A percentile compares a stretch with the other conserved stretches of the same genome.
These are phyloP conservation scores for Clonostachys solani DNA, from an alignment of 2,329 filamentous ascomycete genomes.

Conservation along the genomic window DNA sequence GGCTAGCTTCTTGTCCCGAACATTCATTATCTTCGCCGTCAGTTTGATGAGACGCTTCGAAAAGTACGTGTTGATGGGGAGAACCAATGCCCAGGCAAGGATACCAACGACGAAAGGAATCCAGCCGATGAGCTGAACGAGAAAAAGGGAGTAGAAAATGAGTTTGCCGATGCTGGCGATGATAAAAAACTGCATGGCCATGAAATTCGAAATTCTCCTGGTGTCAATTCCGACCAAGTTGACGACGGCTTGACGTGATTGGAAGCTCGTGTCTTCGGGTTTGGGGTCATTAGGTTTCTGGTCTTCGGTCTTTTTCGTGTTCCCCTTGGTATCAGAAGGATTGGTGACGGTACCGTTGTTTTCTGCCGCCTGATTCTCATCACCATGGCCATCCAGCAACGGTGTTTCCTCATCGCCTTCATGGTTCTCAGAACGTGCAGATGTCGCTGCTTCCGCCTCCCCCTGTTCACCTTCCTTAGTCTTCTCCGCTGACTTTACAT, in stretches of 20 bases:
- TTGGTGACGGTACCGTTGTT: constrained; percentile 13
- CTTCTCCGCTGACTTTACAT: constrained; percentile 58
- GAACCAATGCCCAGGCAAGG: constrained; percentile 56
- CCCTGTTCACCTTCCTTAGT: constrained; percentile 22
- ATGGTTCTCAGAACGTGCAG: neutral
- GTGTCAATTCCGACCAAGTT: constrained; percentile 77
- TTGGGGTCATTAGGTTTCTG: constrained; percentile 48
- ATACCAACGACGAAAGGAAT: constrained; percentile 63
- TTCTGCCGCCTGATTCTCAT: neutral
- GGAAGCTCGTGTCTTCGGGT: constrained; percentile 22
- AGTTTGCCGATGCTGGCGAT: constrained; percentile 59
- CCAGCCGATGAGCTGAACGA: constrained; percentile 70
- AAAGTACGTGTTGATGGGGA: constrained; percentile 65
- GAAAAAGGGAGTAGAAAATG: constrained; percentile 59
- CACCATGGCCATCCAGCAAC: neutral
- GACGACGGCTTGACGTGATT: constrained; percentile 64
- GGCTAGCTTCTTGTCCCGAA: constrained; percentile 70
- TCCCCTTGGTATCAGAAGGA: constrained; percentile 25
- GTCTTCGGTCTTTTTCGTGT: constrained; percentile 31
- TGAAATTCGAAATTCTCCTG: constrained; percentile 64
- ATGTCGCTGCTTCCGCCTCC: neutral
- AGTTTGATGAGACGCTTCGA: constrained; percentile 60
- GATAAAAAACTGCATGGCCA: constrained; percentile 62
- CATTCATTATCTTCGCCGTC: constrained; percentile 70
- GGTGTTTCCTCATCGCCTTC: constrained; percentile 16